Conservation (phyloP, 2,329 filamentous ascomycete genomes). For the Fusarium sp. region DNA sequence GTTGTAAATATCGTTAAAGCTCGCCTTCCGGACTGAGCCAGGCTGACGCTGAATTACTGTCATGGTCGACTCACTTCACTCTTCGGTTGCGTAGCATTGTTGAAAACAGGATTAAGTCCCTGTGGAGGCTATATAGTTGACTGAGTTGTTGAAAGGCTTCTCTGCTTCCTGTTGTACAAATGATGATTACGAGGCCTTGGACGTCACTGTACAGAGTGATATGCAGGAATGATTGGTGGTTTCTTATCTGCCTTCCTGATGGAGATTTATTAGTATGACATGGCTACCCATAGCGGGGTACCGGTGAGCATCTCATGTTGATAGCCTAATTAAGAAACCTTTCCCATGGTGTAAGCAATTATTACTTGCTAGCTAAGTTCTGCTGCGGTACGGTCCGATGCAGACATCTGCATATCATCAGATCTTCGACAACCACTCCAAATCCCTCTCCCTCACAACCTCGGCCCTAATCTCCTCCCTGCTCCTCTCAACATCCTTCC, state of each 20-base stretch:
- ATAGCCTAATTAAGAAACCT: too few relatives aligned
- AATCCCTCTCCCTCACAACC: not conserved
- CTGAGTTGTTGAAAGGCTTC: too few relatives aligned
- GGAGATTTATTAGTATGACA: not conserved
- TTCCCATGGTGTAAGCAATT: too few relatives aligned
- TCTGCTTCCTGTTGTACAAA: accelerated
- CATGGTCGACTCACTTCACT: not conserved
- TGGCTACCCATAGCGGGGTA: not conserved
- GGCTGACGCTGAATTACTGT: not conserved
- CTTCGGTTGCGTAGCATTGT: too few relatives aligned
- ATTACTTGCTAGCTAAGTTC: too few relatives aligned
- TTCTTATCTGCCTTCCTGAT: not conserved
- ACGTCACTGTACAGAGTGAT: accelerated
- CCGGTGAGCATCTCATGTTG: not conserved
- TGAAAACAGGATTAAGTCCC: too few relatives aligned
- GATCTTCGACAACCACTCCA: conserved; percentile 6
- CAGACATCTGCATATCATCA: not conserved
- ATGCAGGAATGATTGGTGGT: not conserved
- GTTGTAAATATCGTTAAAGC: not conserved
- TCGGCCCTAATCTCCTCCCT: not conserved
- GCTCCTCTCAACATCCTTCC: not conserved
- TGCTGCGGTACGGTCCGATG: accelerated
- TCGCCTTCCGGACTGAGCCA: not conserved
- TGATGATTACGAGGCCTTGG: not conserved
- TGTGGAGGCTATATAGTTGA: too few relatives aligned